These are phyloP conservation scores for Fragilaria radians DNA, from an alignment of 108 stramenopile species.

Conservation along the genomic window DNA sequence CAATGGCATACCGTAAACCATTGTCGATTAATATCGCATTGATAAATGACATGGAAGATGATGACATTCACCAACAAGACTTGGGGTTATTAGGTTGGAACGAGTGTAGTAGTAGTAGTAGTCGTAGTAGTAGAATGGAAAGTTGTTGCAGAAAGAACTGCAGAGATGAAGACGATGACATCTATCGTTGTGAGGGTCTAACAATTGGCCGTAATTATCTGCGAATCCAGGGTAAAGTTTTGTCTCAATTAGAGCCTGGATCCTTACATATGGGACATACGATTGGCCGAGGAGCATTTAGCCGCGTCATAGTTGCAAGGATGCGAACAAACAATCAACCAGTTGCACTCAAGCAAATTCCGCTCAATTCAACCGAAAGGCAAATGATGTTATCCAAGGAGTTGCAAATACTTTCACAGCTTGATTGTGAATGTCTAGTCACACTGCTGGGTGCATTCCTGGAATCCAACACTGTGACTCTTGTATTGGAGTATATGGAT, in stretches of 20 bases:
- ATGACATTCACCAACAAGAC: not conserved
- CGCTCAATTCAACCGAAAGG: conserved; percentile 23
- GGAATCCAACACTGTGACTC: conserved; percentile 39
- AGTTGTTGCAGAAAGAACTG: too few relatives aligned
- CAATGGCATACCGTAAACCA: too few relatives aligned
- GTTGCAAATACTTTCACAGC: conserved; percentile 42
- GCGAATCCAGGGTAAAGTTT: conserved; percentile 53
- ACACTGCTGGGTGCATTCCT: conserved; percentile 69
- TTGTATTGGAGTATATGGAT: conserved; percentile 83
- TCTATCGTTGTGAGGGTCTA: conserved; percentile 49
- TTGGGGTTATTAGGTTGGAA: not conserved
- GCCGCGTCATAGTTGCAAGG: conserved; percentile 43
- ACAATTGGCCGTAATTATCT: conserved; percentile 74
- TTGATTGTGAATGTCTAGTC: conserved; percentile 60
- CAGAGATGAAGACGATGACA: not conserved
- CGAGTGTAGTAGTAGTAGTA: not conserved
- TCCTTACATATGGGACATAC: conserved; percentile 27
- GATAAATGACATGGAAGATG: not conserved
- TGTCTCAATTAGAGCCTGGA: conserved; percentile 21
- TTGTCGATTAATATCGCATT: not conserved
- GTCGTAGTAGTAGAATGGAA: too few relatives aligned
- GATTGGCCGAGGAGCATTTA: conserved; percentile 63
- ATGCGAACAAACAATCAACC: conserved; percentile 18
- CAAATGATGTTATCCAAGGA: conserved; percentile 65
- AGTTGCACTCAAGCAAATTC: conserved; percentile 38